Base-by-base conservation (phyloP, 768 basidiomycete species). In the Hericium coralloides region DNA sequence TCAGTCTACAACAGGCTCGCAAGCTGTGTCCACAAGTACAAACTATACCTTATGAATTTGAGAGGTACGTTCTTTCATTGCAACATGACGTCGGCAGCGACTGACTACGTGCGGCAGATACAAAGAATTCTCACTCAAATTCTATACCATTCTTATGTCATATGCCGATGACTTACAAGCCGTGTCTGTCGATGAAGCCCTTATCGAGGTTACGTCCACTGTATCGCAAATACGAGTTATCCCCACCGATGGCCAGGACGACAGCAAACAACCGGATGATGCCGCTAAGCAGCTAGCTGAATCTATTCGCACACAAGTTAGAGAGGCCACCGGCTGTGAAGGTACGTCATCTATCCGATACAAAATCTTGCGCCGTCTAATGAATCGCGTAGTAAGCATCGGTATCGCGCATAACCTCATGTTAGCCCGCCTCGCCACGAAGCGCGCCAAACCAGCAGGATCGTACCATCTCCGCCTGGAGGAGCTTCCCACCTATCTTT, bases 41-140 rank as follows among this genome's bases (percentile, higher is more conserved):
- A 38, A 92, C 91, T 0, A 84, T 95, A 9, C 92, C 94, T 1
- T 99, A 98, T 67, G 95, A 99, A 67, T 99, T 99, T 61, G 89
- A 95, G 55, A 76, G 77, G 87, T 84, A 63, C 60, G 76, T 71
- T 36, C 4, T 26, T 57, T 2, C 26, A 31, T 31, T 3, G 39
- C 10, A 23, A n/a, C 1, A 39, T 48, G 12, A 38, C 41, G 18
- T 22, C 15, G 47, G n/a, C 41, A 36, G 25, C 54, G 53, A 52
- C 51, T 60, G 7, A 56, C 55, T 41, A n/a, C 47, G 15, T 20
- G 23, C 49, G n/a, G 17, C 64, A 94, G 91, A 65, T 95, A 94
- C 72, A 93, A 89, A 66, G 74, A 87, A 55, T 75, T 86, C 55
- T 94, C 95, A 0, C 70, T 94, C 52, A 78, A 85, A 38, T 98